Base-by-base conservation (phyloP, 176 grass and related monocot species). In the Bonia amplexicaulis region DNA sequence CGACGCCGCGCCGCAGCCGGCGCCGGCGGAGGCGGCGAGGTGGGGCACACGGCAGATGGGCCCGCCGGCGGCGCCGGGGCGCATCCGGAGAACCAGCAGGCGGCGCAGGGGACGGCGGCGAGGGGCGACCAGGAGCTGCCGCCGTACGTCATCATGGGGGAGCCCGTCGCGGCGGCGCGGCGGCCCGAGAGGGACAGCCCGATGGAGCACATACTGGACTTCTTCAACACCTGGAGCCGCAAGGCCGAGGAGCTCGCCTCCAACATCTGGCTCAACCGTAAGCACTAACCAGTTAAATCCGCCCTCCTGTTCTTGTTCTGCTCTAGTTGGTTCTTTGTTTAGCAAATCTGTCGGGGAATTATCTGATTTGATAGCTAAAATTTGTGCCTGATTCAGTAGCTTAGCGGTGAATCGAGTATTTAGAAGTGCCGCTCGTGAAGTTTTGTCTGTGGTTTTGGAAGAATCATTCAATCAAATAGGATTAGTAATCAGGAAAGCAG, bases 41-140 rank as follows among this genome's bases (percentile, higher is more conserved):
- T 95, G 93, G 96, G 96, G 96, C 14, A 98, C 93, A 62, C 77
- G 85, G 69, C 71, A 90, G 67, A 98, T 98, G 96, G 93, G 96
- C 9, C 60, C 89, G 15, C 91, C 93, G 13, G 89, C 96, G 17
- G 91, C 83, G 2, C 93, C 96, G 1, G 52, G 12, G 91, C 89
- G 68, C 96, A 98, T 77, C 93, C 96, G 1, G 88, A 92, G 89
- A 98, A 98, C 87, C 73, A 92, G 87, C 66, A 82, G 77, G 93
- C 89, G 2, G 91, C 92, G 23, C 89, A 72, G 73, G 83, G 93
- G 91, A 80, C 73, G 66, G 85, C 87, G 9, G 76, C 85, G 41
- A 76, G 68, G 12, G 87, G 76, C 4, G 96, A 98, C 69, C 89
- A 98, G 67, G 93, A 98, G 87, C 82, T 55, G 7, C 93, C 96